A percentile compares a stretch with the other conserved stretches of the same genome.
These are phyloP conservation scores for Diaporthe citrichinensis DNA, from an alignment of 2,329 filamentous ascomycete species.

Conservation along the genomic window DNA sequence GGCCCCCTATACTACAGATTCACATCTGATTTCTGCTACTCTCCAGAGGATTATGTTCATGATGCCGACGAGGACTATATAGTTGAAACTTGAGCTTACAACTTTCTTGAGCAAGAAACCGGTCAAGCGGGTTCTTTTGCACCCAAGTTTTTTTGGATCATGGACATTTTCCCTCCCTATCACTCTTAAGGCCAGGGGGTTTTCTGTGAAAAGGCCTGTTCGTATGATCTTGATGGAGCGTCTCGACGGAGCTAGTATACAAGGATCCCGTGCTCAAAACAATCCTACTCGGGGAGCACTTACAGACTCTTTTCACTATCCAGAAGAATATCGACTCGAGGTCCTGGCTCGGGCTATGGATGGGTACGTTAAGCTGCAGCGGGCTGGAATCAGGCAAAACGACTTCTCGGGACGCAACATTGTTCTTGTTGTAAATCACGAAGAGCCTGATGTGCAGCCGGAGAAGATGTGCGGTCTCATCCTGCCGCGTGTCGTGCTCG, in stretches of 20 bases:
- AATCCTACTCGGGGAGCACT: neutral
- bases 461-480: neutral
- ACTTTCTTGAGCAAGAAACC: too few species aligned
- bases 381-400: neutral
- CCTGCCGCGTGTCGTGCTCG: neutral
- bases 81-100: too few species aligned
- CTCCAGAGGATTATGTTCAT: neutral
- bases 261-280: neutral
- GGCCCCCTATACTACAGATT: neutral
- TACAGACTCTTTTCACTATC: neutral
- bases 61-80: too few species aligned
- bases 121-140: too few species aligned
- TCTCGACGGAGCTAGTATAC: neutral
- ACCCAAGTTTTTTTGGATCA: too few species aligned
- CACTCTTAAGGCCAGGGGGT: neutral
- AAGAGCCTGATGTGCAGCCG: neutral
- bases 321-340: constrained; percentile 6
- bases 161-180: neutral
- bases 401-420: constrained; percentile 6
- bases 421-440: neutral
- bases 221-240: neutral
- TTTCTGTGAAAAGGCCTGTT: neutral
- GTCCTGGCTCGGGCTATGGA: constrained; percentile 7
- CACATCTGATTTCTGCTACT: neutral
- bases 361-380: neutral